phyloP scores from a whole-genome alignment of 768 basidiomycete species.

The Boletus patriciae region DNA sequence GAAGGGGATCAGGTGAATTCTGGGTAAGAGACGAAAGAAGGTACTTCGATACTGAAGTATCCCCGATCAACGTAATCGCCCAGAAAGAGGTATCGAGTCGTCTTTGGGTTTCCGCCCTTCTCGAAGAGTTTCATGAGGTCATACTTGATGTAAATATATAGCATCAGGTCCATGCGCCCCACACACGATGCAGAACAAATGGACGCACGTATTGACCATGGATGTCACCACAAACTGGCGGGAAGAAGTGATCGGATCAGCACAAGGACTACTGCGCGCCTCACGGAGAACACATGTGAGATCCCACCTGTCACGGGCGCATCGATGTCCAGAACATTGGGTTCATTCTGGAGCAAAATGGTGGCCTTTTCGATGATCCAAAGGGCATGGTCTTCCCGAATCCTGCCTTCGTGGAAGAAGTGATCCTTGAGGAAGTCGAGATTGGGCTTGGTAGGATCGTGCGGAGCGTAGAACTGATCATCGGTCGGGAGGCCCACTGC shows the following conservation, averaged over 20 bases:
- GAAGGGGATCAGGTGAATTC: constrained; percentile 12
- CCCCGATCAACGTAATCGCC: constrained; percentile 77
- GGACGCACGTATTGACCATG: constrained; percentile 30
- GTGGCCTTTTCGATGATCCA: constrained; percentile 63
- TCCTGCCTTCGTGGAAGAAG: constrained; percentile 67
- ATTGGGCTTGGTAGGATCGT: constrained; percentile 64
- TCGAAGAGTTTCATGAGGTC: constrained; percentile 81
- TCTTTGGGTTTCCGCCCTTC: constrained; percentile 71
- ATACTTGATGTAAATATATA: constrained; percentile 46
- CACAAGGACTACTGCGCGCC: constrained; percentile 20
- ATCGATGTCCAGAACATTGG: constrained; percentile 68
- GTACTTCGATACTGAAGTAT: constrained; percentile 73
- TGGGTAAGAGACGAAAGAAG: constrained; percentile 9
- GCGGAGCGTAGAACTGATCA: constrained; percentile 70
- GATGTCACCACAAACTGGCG: constrained; percentile 21
- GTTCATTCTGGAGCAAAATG: constrained; percentile 55
- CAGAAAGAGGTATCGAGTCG: constrained; percentile 71
- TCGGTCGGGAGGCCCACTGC: constrained; percentile 64
- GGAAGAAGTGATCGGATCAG: constrained; percentile 4
- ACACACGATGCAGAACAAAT: neutral
- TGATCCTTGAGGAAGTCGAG: constrained; percentile 76
- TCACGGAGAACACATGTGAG: neutral
- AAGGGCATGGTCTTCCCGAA: constrained; percentile 66
- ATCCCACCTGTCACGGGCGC: constrained; percentile 67
- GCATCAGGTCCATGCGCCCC: constrained; percentile 7